Conservation (phyloP, 139 green algal genomes). For the Volvox reticuliferus region DNA sequence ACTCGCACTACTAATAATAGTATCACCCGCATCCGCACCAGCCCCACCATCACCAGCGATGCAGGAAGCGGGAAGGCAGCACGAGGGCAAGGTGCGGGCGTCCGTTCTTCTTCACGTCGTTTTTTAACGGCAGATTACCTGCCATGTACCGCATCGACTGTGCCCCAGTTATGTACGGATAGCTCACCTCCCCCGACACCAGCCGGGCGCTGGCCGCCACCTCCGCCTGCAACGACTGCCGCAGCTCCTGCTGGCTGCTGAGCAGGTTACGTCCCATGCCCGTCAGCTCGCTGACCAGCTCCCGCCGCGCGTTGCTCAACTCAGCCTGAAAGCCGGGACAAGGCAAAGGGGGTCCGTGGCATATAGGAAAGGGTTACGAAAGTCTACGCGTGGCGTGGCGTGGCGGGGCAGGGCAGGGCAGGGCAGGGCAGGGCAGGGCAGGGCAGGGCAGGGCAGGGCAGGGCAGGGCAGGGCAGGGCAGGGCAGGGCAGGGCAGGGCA, state of each 20-base stretch:
- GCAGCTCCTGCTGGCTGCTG: conserved; percentile 32
- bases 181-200: conserved; percentile 33
- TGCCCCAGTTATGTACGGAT: too few relatives aligned
- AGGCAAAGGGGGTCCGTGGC: too few relatives aligned
- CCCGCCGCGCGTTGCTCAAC: conserved; percentile 13
- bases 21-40: neutral
- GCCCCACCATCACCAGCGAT: too few relatives aligned
- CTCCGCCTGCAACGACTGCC: conserved; percentile 18
- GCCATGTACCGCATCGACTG: too few relatives aligned
- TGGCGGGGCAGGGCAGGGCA: neutral
- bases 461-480: neutral
- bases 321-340: neutral
- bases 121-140: too few relatives aligned
- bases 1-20: neutral
- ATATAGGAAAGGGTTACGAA: too few relatives aligned
- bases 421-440: neutral
- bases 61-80: too few relatives aligned
- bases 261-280: conserved; percentile 15
- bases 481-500: too few relatives aligned
- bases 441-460: neutral
- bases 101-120: too few relatives aligned
- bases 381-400: too few relatives aligned
- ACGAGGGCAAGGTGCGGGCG: too few relatives aligned
- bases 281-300: conserved; percentile 22
- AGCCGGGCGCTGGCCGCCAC: conserved; percentile 20